phyloP scores from a whole-genome alignment of 2,329 filamentous ascomycete genomes.

The Pseudogymnoascus sp. region DNA sequence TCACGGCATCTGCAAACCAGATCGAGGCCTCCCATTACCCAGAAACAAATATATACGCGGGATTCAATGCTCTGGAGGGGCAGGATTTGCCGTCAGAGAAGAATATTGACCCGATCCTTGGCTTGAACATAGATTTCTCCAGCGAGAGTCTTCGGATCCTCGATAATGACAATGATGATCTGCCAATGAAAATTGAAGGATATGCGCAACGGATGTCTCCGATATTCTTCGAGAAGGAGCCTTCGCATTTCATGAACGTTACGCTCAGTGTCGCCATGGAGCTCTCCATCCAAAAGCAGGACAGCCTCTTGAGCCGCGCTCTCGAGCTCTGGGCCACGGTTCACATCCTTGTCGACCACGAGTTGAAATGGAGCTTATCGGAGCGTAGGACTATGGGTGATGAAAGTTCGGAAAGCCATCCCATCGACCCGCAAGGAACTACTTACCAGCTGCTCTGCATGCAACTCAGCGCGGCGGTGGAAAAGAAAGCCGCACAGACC shows the following conservation, averaged over 20 bases:
- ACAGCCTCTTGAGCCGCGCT: constrained; percentile 49
- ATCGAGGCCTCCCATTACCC: constrained; percentile 56
- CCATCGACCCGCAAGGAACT: constrained; percentile 30
- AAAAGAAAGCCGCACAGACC: constrained; percentile 54
- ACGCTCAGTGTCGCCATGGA: constrained; percentile 46
- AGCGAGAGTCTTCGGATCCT: constrained; percentile 44
- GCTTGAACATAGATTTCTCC: constrained; percentile 27
- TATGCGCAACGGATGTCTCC: constrained; percentile 54
- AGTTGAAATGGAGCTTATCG: constrained; percentile 49
- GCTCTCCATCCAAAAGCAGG: constrained; percentile 41
- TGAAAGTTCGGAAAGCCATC: constrained; percentile 34
- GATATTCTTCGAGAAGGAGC: constrained; percentile 52
- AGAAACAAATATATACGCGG: constrained; percentile 32
- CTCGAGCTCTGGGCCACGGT: constrained; percentile 60
- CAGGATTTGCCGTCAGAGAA: constrained; percentile 23
- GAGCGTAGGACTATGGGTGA: constrained; percentile 38
- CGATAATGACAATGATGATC: constrained; percentile 53
- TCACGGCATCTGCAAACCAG: constrained; percentile 37
- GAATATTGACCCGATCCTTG: constrained; percentile 27
- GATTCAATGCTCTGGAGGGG: constrained; percentile 25
- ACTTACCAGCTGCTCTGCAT: constrained; percentile 53
- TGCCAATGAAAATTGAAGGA: constrained; percentile 50
- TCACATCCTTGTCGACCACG: constrained; percentile 54
- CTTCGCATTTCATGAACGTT: constrained; percentile 52
- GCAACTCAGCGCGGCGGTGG: constrained; percentile 58